Percentiles rank a stretch among this genome's conserved stretches.
These are phyloP conservation scores for Melastoma malabathricum DNA, from an alignment of 345 rosid species.

Conservation along the genomic window DNA sequence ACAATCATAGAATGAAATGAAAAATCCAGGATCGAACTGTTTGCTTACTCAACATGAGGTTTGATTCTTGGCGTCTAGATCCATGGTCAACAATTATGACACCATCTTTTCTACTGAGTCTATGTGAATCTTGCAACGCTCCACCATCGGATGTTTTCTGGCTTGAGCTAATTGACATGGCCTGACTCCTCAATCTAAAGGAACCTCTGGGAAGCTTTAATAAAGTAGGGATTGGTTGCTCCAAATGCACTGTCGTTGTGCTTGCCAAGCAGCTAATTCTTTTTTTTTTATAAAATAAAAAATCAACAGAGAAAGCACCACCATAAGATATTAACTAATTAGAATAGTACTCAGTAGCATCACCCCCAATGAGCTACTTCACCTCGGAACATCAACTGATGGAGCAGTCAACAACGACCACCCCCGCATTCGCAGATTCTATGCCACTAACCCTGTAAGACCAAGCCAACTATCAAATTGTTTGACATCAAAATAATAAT, in stretches of 20 bases:
- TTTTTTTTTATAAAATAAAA: background rate
- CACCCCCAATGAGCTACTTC: too few relatives aligned
- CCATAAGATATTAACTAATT: too few relatives aligned
- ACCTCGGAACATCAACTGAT: too few relatives aligned
- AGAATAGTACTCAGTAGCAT: too few relatives aligned
- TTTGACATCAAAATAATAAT: too few relatives aligned
- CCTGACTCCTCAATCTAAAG: conserved; percentile 7
- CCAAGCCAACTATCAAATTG: too few relatives aligned
- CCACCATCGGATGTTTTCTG: conserved; percentile 19
- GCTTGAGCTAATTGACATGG: conserved; percentile 11
- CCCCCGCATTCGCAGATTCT: too few relatives aligned
- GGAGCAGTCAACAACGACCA: too few relatives aligned
- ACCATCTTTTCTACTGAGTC: conserved; percentile 48
- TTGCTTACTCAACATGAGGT: conserved; percentile 68
- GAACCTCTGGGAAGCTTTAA: conserved; percentile 13
- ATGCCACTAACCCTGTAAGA: too few relatives aligned
- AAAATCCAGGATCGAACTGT: background rate
- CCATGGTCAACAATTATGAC: conserved; percentile 90
- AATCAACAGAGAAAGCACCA: too few relatives aligned
- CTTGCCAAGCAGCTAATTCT: conserved; percentile 8
- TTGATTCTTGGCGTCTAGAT: conserved; percentile 76
- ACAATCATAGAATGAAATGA: background rate
- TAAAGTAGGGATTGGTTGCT: conserved; percentile 10
- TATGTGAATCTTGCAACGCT: conserved; percentile 8
- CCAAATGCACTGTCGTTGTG: background rate